These are phyloP conservation scores for Cyanidium caldarium DNA, from an alignment of 23 red algal species.

Conservation along the genomic window DNA sequence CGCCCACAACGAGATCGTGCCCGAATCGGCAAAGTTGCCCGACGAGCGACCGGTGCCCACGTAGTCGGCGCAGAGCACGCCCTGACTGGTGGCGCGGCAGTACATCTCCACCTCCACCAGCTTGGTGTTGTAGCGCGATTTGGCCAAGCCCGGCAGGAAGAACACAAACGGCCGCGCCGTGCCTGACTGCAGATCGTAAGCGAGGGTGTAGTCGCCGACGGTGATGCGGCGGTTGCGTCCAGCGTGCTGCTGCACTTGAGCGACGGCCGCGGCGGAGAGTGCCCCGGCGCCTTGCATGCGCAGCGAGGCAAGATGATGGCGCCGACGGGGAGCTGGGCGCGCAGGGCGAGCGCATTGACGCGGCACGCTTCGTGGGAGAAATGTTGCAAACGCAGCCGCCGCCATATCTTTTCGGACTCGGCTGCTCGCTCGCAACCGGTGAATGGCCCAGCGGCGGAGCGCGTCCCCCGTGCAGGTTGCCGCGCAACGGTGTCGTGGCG, in stretches of 20 bases:
- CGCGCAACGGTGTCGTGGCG: no score
- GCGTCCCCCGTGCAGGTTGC: no score
- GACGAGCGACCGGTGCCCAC: constrained; percentile 53
- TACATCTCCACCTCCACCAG: constrained; percentile 57
- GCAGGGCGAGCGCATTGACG: no score
- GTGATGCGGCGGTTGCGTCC: background rate
- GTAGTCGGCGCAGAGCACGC: constrained; percentile 68
- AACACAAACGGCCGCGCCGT: constrained; percentile 23
- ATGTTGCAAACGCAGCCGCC: no score
- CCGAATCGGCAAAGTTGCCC: constrained; percentile 65
- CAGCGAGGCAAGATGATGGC: no score
- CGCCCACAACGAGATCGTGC: constrained; percentile 66
- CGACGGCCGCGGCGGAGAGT: background rate
- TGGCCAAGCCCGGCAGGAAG: constrained; percentile 75
- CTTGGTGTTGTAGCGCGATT: constrained; percentile 49
- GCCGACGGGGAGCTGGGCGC: no score
- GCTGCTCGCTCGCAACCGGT: no score
- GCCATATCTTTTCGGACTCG: no score
- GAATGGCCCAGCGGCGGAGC: no score
- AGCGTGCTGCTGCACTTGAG: background rate
- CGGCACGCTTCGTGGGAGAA: no score
- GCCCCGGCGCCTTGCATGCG: background rate
- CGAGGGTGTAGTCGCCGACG: background rate
- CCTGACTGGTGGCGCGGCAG: constrained; percentile 42
- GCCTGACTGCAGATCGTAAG: background rate